Base-by-base conservation (phyloP, 345 rosid species). In the Mercurialis annua region DNA sequence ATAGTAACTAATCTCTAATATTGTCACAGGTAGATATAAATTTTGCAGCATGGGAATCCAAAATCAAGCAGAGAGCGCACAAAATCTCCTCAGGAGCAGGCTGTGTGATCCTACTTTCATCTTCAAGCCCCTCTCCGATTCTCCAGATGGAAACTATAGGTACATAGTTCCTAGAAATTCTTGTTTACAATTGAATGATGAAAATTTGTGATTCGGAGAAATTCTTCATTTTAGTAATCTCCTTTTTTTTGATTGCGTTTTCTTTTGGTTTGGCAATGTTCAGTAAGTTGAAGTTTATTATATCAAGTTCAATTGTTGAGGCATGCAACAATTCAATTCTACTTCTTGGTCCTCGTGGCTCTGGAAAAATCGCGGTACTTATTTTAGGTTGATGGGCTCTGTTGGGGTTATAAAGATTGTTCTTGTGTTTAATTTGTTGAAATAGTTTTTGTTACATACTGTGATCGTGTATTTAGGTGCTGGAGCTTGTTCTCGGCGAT, bases 301-400 rank as follows among this genome's bases (percentile, higher is more conserved):
- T 90, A 31, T 88, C 97, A 6, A 85, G 82, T 71, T 92, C 98
- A 34, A 70, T 92, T 31, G 83, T 83, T 0, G 97, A 85, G 81
- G 86, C 83, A 4, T 89, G 96, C 85, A 94, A 91, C 86, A 91
- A 94, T 71, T 91, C 99, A 2, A 74, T 89, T 75, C 77, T 92
- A 66, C 97, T 92, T 69, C 89, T 94, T 21, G 96, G 99, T 43
- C 92, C 97, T 52, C 96, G 96, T 43, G 95, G 97, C 53, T 87
- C 92, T 11, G 97, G 97, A 47, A 91, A 94, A 78, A 51, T 70
- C 1, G 86, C 95, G n/a, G 98, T 93, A 76, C 62, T 74, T 57
- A 9, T 33, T 66, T 10, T 47, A 15, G 9, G 59, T 67, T 21
- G 10, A 27, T 21, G 8, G 21, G n/a, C 67, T 21, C 30, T 62